Conservation (phyloP, 192 early-diverging fungal species). For the Coemansia sp. region DNA sequence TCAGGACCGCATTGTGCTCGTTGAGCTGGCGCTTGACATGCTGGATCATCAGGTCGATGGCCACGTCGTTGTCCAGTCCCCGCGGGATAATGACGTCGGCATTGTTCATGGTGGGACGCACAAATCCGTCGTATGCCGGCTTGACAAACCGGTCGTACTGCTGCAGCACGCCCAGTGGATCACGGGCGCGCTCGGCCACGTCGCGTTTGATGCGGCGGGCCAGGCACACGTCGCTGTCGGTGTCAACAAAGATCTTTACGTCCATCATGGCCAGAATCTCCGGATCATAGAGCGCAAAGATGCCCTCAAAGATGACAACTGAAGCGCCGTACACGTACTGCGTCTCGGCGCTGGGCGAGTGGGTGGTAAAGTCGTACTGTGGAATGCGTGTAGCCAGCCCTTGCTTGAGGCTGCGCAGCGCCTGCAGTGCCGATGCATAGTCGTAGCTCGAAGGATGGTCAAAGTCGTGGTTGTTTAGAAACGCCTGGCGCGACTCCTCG, state of each 20-base stretch:
- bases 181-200: conserved; percentile 84
- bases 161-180: conserved; percentile 77
- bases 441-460: conserved; percentile 92
- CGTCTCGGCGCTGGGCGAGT: conserved; percentile 64
- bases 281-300: conserved; percentile 91
- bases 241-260: conserved; percentile 90
- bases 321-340: conserved; percentile 88
- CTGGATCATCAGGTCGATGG: conserved; percentile 88
- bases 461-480: conserved; percentile 78
- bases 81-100: conserved; percentile 93
- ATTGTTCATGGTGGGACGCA: conserved; percentile 87
- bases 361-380: conserved; percentile 86
- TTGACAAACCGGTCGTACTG: conserved; percentile 95
- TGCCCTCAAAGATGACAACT: conserved; percentile 95
- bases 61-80: conserved; percentile 83
- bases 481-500: conserved; percentile 65
- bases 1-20: conserved; percentile 53
- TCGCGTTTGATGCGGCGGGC: conserved; percentile 85
- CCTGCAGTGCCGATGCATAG: conserved; percentile 67
- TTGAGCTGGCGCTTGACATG: conserved; percentile 81
- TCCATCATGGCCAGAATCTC: conserved; percentile 78
- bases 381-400: conserved; percentile 78
- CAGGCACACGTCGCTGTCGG: conserved; percentile 88
- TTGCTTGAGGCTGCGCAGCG: conserved; percentile 70
- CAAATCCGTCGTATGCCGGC: conserved; percentile 86